A percentile compares a stretch with the other conserved stretches of the same genome.
Evolutionary conservation across 768 basidiomycete genomes (phyloP).

Genomic region (Leccinum rimulosum): DNA sequence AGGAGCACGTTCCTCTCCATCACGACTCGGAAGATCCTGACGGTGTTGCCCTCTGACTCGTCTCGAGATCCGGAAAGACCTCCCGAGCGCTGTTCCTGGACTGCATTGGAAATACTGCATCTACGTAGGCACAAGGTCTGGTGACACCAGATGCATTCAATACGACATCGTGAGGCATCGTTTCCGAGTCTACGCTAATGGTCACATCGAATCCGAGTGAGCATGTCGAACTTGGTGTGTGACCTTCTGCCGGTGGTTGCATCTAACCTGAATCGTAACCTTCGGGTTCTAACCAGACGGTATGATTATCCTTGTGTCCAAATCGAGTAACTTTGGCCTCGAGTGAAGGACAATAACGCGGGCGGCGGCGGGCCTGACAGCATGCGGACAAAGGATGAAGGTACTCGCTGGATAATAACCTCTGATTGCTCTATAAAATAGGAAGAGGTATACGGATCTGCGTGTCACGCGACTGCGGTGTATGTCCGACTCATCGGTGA

Average conservation of each 20-base stretch:
- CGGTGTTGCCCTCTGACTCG: constrained; percentile 44
- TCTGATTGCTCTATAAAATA: too few species aligned
- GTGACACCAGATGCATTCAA: too few species aligned
- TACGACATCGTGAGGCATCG: too few species aligned
- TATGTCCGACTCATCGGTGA: too few species aligned
- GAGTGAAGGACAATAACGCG: constrained; percentile 88
- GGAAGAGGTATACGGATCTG: too few species aligned
- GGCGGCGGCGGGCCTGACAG: constrained; percentile 71
- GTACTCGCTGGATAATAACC: neutral
- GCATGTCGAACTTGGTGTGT: neutral
- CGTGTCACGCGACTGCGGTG: too few species aligned
- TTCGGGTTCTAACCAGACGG: constrained; percentile 88
- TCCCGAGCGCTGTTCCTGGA: too few species aligned
- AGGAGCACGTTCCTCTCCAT: constrained; percentile 40
- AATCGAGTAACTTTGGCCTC: constrained; percentile 87
- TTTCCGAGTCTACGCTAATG: too few species aligned
- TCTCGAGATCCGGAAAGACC: too few species aligned
- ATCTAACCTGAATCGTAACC: constrained; percentile 83
- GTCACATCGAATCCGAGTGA: too few species aligned
- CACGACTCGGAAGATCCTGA: constrained; percentile 44
- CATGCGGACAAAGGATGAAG: neutral
- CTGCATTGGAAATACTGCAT: too few species aligned
- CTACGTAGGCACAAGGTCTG: too few species aligned
- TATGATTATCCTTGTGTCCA: constrained; percentile 65
- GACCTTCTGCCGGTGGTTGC: neutral